Evolutionary conservation across 208 protist genomes (phyloP), one percentile per base, ranked within the genome.

Genomic region (Acanthamoeba culbertsoni): DNA sequence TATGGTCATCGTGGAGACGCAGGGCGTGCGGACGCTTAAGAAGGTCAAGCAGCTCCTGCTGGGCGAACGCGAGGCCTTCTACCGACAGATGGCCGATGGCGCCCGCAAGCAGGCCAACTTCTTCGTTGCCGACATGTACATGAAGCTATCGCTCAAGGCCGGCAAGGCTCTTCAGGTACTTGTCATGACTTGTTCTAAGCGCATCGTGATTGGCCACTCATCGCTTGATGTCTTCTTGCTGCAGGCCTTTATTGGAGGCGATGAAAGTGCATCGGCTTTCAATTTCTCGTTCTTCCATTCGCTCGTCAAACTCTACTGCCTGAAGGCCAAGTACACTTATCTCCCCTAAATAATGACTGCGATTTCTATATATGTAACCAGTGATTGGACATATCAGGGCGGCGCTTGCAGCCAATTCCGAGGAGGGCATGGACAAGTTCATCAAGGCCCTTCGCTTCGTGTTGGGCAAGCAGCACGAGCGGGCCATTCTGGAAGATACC

Each of bases 101-200:
- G 93, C 96, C 0, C 77, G 94, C 43, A 97, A 96, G 59, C 71
- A 97, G 48, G 40, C 86, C 31, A 97, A 97, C 73, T 94, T 96
- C 42, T 77, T 91, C 14, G 96, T 97, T 10, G 92, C 96, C 23
- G 95, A 97, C 42, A 63, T 51, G 18, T 96, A 96, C 88, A 93
- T 97, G 63, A 97, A 96, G 92, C 40, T 94, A 8, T 89, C 95
- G 18, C 93, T 96, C 35, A 95, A 96, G 73, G 55, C 68, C 2
- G 92, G 91, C 37, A 93, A 95, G 31, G 93, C 93, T 43, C 92
- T 95, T 0, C 90, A 92, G 46, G 94, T 63, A 10, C 42, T 59
- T 59, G 2, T 59, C 23, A 5, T 59, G 23, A 28, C n/a, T 63
- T 10, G 10, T 3, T 3, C 23, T 28, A 59, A 63, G n/a, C 26